Percentiles rank a stretch among this genome's conserved stretches.
These are phyloP conservation scores for Fistulinella prunicolor DNA, from an alignment of 768 basidiomycete species.

Conservation along the genomic window DNA sequence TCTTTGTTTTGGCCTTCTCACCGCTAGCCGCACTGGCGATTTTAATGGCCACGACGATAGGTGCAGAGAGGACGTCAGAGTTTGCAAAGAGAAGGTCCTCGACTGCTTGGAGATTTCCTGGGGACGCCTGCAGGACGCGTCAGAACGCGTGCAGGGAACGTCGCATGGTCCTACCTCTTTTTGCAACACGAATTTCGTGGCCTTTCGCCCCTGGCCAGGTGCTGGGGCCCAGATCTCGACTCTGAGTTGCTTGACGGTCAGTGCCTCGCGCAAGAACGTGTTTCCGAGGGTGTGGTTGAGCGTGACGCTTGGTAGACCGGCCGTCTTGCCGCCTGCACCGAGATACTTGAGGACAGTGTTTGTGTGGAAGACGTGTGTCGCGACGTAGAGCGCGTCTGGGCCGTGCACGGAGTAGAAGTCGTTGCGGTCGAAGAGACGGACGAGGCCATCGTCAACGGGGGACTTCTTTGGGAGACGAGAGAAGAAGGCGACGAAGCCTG, in stretches of 20 bases:
- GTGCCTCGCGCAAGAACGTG: constrained; percentile 78
- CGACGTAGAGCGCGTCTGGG: constrained; percentile 83
- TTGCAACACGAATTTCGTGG: constrained; percentile 69
- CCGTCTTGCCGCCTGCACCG: constrained; percentile 57
- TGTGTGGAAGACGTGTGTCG: constrained; percentile 79
- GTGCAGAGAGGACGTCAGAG: constrained; percentile 76
- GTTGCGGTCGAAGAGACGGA: constrained; percentile 84
- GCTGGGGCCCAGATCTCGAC: constrained; percentile 89
- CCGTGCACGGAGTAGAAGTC: constrained; percentile 91
- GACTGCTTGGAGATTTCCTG: constrained; percentile 66
- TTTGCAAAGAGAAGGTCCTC: constrained; percentile 85
- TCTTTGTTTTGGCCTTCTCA: constrained; percentile 60
- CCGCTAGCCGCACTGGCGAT: constrained; percentile 53
- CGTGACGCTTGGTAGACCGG: constrained; percentile 72
- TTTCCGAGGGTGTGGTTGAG: constrained; percentile 77
- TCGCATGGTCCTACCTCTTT: constrained; percentile 58
- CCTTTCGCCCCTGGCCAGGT: constrained; percentile 70
- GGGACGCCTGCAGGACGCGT: constrained; percentile 55
- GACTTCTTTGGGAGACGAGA: constrained; percentile 58
- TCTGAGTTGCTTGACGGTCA: constrained; percentile 86
- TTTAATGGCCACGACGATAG: constrained; percentile 89
- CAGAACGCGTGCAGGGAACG: background rate
- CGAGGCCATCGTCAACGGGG: constrained; percentile 67
- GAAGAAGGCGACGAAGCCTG: constrained; percentile 77
- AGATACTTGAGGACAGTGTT: constrained; percentile 92